A percentile compares a stretch with the other conserved stretches of the same genome.
Conservation (phyloP, 192 early-diverging fungal species). For the Coemansia sp. region DNA sequence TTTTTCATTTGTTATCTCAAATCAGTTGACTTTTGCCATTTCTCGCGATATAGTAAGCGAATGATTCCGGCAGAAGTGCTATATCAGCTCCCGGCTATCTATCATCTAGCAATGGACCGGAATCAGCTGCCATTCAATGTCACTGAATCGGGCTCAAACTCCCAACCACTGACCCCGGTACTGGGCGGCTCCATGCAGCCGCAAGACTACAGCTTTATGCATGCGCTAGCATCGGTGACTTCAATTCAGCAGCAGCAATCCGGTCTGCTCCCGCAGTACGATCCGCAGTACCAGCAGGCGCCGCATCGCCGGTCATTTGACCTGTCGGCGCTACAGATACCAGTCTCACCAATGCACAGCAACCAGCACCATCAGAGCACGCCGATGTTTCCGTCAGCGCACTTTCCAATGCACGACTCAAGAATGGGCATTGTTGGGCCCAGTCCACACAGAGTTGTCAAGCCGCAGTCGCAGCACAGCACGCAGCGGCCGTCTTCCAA, state of each 20-base stretch:
- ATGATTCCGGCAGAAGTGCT: slow-evolving; percentile 18
- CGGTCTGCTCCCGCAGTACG: neutral
- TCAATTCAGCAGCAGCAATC: slow-evolving; percentile 11
- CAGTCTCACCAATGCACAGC: neutral
- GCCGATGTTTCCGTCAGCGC: neutral
- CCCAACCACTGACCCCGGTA: slow-evolving; percentile 1
- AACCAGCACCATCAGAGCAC: slow-evolving; percentile 6
- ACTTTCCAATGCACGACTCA: slow-evolving; percentile 2
- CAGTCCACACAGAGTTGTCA: neutral
- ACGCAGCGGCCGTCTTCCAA: slow-evolving; percentile 9
- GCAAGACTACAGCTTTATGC: slow-evolving; percentile 13
- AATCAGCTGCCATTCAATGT: neutral
- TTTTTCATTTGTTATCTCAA: slow-evolving; percentile 1
- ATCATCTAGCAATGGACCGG: slow-evolving; percentile 20
- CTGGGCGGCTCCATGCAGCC: neutral
- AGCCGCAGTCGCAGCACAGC: slow-evolving; percentile 10
- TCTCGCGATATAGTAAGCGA: neutral
- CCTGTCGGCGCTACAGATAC: slow-evolving; percentile 18
- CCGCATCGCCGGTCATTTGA: slow-evolving; percentile 39
- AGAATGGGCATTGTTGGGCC: neutral
- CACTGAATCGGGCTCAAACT: neutral
- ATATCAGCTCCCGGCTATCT: slow-evolving; percentile 13
- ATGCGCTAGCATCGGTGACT: slow-evolving; percentile 11
- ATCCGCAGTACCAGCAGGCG: slow-evolving; percentile 13
- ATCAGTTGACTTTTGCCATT: neutral